Conservation (phyloP, 2,329 filamentous ascomycete species). For the Periconia digitata region DNA sequence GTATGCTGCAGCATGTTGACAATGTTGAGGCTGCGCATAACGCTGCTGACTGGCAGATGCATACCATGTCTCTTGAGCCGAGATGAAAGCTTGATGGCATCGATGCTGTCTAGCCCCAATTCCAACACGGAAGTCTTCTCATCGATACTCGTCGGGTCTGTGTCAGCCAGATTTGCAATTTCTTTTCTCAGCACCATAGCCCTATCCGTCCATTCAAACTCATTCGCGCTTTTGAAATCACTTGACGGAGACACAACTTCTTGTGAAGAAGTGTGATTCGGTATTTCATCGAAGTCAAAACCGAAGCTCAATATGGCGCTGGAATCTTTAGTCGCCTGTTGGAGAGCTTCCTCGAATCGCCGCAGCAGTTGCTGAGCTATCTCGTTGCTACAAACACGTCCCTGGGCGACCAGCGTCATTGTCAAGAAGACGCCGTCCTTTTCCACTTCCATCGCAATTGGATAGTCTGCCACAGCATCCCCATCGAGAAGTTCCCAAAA, state of each 20-base stretch:
- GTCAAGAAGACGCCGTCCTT: slow-evolving; percentile 54
- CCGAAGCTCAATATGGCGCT: slow-evolving; percentile 19
- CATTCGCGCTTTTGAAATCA: background rate
- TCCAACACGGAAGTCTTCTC: slow-evolving; percentile 71
- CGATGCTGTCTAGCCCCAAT: slow-evolving; percentile 88
- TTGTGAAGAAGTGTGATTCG: background rate
- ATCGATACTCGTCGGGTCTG: slow-evolving; percentile 55
- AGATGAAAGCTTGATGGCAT: slow-evolving; percentile 81
- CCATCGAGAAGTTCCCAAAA: slow-evolving; percentile 58
- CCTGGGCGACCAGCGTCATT: slow-evolving; percentile 63
- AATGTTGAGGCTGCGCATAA: slow-evolving; percentile 74
- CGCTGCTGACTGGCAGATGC: slow-evolving; percentile 68
- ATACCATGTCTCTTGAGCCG: slow-evolving; percentile 65
- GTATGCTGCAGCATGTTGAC: slow-evolving; percentile 54
- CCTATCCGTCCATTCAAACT: slow-evolving; percentile 62
- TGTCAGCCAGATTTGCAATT: slow-evolving; percentile 63
- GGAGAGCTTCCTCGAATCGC: slow-evolving; percentile 46
- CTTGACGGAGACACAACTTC: background rate
- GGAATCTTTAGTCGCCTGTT: slow-evolving; percentile 38
- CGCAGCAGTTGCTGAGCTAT: slow-evolving; percentile 45
- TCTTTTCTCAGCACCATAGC: slow-evolving; percentile 60
- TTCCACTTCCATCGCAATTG: slow-evolving; percentile 74
- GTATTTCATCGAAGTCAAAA: slow-evolving; percentile 6
- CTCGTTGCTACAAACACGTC: slow-evolving; percentile 41
- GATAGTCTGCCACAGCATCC: slow-evolving; percentile 62